Percentiles rank a stretch among this genome's conserved stretches.
Conservation (phyloP, 441 rosid species). For the Pelargonium australe region DNA sequence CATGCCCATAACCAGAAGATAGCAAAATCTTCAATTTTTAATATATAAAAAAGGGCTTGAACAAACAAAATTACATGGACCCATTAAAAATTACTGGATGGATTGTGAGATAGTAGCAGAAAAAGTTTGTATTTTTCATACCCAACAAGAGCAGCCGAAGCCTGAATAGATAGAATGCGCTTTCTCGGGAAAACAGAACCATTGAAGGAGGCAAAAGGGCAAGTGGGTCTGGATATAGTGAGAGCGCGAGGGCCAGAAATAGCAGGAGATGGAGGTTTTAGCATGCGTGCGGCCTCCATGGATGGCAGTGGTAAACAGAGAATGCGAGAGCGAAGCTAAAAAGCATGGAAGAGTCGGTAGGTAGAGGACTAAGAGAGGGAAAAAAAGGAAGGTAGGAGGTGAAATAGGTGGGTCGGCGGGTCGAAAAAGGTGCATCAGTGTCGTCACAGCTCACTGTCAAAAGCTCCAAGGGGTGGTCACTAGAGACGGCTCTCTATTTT, state of each 20-base stretch:
- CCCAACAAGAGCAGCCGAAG: constrained; percentile 42
- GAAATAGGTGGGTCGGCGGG: constrained; percentile 6
- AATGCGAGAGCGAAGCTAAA: neutral
- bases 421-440: too few species aligned
- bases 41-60: neutral
- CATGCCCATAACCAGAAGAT: neutral
- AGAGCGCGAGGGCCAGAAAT: constrained; percentile 14
- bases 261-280: constrained; percentile 32
- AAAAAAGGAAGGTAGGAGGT: neutral
- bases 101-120: neutral
- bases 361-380: neutral
- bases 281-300: constrained; percentile 46
- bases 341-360: too few species aligned
- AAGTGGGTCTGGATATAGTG: constrained; percentile 21
- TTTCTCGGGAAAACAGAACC: constrained; percentile 29
- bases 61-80: neutral
- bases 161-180: constrained; percentile 28
- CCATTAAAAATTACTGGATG: neutral
- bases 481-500: too few species aligned
- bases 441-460: too few species aligned
- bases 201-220: constrained; percentile 15
- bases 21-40: neutral
- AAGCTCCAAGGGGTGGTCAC: too few species aligned
- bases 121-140: constrained; percentile 19
- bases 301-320: constrained; percentile 13